Percentiles rank a stretch among this genome's conserved stretches.
These are phyloP conservation scores for Wickerhamomyces bovis DNA, from an alignment of 805 yeast species.

Conservation along the genomic window DNA sequence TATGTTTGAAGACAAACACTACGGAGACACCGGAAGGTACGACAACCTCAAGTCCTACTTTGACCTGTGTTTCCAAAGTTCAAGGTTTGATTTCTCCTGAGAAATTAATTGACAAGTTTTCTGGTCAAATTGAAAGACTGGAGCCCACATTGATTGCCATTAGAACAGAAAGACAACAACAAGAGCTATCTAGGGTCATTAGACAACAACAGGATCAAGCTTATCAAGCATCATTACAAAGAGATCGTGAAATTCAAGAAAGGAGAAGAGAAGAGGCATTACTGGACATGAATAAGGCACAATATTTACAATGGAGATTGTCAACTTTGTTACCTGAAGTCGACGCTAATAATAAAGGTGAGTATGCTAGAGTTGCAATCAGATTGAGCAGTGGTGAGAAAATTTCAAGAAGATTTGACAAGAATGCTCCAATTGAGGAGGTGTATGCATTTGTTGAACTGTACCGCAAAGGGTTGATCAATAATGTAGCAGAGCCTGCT, in stretches of 20 bases:
- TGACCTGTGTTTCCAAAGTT: conserved; percentile 54
- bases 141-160: conserved; percentile 56
- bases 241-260: conserved; percentile 54
- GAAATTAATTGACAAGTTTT: conserved; percentile 38
- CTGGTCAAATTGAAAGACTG: conserved; percentile 46
- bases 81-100: conserved; percentile 50
- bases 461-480: conserved; percentile 25
- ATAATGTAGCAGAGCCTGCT: conserved; percentile 15
- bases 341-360: conserved; percentile 18
- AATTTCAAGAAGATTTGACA: conserved; percentile 41
- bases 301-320: conserved; percentile 48
- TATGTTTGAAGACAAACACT: conserved; percentile 55
- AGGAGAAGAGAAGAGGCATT: conserved; percentile 27
- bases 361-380: conserved; percentile 60
- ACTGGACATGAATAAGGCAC: conserved; percentile 22
- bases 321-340: conserved; percentile 27
- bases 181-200: conserved; percentile 49
- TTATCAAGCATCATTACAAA: conserved; percentile 60
- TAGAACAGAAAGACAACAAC: conserved; percentile 57
- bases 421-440: conserved; percentile 47
- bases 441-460: conserved; percentile 69
- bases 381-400: conserved; percentile 61
- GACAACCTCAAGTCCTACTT: conserved; percentile 44
- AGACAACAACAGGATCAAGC: conserved; percentile 74
- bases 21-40: conserved; percentile 54